These are phyloP conservation scores for Piromyces sp. DNA, from an alignment of 192 early-diverging fungal species.

Conservation along the genomic window DNA sequence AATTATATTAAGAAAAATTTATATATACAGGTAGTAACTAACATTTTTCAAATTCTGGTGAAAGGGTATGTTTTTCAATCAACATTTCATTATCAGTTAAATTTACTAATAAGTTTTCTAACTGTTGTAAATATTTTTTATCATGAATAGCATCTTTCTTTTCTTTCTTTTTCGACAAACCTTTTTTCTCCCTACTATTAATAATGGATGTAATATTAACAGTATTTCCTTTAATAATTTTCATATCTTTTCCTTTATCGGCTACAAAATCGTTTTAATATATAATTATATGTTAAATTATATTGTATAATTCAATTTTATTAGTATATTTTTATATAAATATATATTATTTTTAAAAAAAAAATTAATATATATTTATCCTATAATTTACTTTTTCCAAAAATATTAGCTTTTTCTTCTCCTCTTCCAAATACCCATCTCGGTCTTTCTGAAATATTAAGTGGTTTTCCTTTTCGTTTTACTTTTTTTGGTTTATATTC, in stretches of 20 bases:
- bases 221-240: background rate
- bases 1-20: too few species aligned
- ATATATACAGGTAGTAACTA: too few species aligned
- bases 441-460: background rate
- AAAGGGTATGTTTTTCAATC: background rate
- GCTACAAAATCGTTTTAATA: background rate
- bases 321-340: too few species aligned
- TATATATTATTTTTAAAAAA: too few species aligned
- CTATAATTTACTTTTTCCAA: background rate
- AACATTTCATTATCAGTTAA: background rate
- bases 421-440: background rate
- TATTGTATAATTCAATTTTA: too few species aligned
- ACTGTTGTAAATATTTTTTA: background rate
- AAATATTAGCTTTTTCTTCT: background rate
- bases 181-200: background rate
- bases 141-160: background rate
- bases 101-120: background rate
- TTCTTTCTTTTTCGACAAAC: background rate
- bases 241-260: background rate
- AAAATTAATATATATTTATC: too few species aligned
- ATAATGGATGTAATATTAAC: background rate
- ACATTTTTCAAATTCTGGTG: background rate
- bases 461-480: background rate
- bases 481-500: background rate
- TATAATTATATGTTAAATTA: too few species aligned